Base-by-base conservation (phyloP, 495 filamentous ascomycete species). In the Aspergillus egyptiacus region DNA sequence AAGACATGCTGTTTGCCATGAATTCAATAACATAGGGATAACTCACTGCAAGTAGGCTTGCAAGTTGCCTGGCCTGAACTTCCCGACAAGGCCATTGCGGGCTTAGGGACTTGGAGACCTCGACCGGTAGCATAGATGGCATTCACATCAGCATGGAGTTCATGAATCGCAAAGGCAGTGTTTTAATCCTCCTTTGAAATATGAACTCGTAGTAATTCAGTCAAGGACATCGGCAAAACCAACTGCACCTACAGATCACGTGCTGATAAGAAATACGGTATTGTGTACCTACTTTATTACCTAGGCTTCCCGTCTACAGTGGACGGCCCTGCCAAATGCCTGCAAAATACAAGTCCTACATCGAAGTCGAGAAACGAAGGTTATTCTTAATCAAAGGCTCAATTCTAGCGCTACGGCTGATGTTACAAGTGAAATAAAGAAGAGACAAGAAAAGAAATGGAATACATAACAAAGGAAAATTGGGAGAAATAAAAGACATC, bases 61-160 rank as follows among this genome's bases (percentile, higher is more conserved):
- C 72, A 19, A 89, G 69, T 32, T 84, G 74, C 32, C 75, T 67
- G 24, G 78, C 76, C 59, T 89, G 85, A 18, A 76, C 56, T 20
- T 85, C 78, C 51, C 85, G 75, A 54, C 82, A 85, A 9, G 83
- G 82, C 61, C 58, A 87, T 68, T 50, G 75, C 47, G 47, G 73
- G 73, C 48, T 80, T 46, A 60, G 73, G 32, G 56, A 77, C 54
- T 64, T 58, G 14, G 57, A 52, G 50, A 71, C 53, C 11, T 70
- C 63, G 19, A 43, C 27, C 30, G 70, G 68, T 34, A 75, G 59
- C 61, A 68, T 64, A 28, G 54, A 48, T 5, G 11, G 2, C 5
- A 46, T 36, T 25, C 13, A 11, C 22, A 25, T 13, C 11, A 25
- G 15, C 35, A 22, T 37, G 10, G n/a, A 24, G 14, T 25, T 13